Evolutionary conservation across 441 rosid genomes (phyloP).

Genomic region (Eutrema salsugineum): DNA sequence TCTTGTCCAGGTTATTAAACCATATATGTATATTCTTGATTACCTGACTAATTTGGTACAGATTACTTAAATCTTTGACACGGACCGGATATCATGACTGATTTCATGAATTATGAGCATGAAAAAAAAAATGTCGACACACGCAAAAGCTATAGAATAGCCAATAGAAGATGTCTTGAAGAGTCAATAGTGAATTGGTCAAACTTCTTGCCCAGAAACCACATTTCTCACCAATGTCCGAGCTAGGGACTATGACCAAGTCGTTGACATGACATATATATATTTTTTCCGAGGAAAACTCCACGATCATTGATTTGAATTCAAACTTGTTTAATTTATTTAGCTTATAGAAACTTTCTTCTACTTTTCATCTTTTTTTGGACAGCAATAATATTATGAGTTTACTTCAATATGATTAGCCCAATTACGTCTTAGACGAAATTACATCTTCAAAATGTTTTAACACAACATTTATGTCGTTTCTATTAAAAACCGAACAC

Average conservation of each 20-base stretch:
- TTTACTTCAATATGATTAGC: neutral
- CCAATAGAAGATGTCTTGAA: neutral
- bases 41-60: neutral
- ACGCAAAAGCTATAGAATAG: neutral
- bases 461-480: neutral
- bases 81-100: too few relatives aligned
- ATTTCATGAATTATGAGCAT: neutral
- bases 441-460: neutral
- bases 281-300: neutral
- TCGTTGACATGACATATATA: constrained; percentile 14
- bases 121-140: neutral
- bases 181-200: constrained; percentile 2
- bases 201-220: neutral
- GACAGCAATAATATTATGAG: neutral
- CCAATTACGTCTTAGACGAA: neutral
- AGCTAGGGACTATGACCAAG: constrained; percentile 6
- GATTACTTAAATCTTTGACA: neutral
- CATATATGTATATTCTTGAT: neutral
- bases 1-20: neutral
- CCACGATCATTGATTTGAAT: constrained; percentile 4
- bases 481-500: neutral
- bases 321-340: neutral
- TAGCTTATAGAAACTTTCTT: neutral
- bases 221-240: neutral
- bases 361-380: neutral